Evolutionary conservation across 2,329 filamentous ascomycete genomes (phyloP), one percentile per base, ranked within the genome.

Genomic region (Aspergillus luchuensis): DNA sequence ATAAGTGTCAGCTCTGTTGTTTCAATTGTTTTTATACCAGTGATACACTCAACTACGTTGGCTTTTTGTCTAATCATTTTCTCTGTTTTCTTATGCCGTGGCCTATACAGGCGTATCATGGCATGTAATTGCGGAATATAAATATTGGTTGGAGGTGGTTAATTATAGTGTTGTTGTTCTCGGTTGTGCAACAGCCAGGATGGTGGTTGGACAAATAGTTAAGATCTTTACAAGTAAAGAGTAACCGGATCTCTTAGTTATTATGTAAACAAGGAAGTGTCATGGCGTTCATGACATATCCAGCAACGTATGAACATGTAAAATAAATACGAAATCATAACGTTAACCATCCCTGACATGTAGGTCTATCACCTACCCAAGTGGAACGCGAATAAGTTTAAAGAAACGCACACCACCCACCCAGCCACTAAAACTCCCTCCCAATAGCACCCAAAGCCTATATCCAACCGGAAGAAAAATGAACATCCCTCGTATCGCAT

Each of bases 401-500:
- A 39, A 41, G 36, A 10, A 36, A 43, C 47, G 30, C 36, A 19
- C 41, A 41, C 53, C 15, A 62, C 54, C 23, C 51, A 4, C 38
- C 48, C 23, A 28, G 54, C 25, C 23, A 57, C 28, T 33, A 58
- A 28, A 67, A 67, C 65, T 64, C 65, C 67, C 41, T 25, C 50
- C 39, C 28, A 50, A 56, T 48, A 60, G 23, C 56, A 66, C 55
- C 15, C 57, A 25, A 30, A 57, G 49, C 53, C 54, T 63, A 28
- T 61, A 61, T 58, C 50, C 41, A 59, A 43, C 50, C 55, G 59
- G 56, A 52, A 59, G 47, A 36, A 36, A 36, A 36, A 36, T 36
- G 33, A 36, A 51, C 56, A 61, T 66, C 54, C 56, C 59, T 65
- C 60, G 59, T 63, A 63, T 57, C 57, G 28, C 51, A 60, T 53